Evolutionary conservation across 805 yeast genomes (phyloP).

Genomic region (Teunomyces barrocoloradensis): DNA sequence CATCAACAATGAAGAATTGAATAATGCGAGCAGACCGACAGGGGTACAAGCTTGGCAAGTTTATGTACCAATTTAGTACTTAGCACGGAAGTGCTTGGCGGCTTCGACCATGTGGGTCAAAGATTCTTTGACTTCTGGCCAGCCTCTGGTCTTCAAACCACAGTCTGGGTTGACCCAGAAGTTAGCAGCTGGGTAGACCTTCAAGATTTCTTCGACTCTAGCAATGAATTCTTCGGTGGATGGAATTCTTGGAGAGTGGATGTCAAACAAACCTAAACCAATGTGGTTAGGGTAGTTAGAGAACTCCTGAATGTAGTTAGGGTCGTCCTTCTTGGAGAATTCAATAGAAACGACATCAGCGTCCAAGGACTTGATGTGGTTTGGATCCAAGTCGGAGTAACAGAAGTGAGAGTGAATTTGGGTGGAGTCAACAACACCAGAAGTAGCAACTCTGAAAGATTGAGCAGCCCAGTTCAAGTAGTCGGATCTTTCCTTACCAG

Average conservation of each 20-base stretch:
- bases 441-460: conserved; percentile 98
- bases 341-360: conserved; percentile 99
- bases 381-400: conserved; percentile 99
- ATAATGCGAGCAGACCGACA: conserved; percentile 27
- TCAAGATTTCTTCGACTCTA: conserved; percentile 91
- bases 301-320: conserved; percentile 96
- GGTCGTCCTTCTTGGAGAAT: conserved; percentile 99
- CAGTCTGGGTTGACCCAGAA: conserved; percentile 99
- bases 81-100: conserved; percentile 80
- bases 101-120: conserved; percentile 99
- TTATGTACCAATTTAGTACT: conserved; percentile 26
- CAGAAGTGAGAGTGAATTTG: conserved; percentile 99
- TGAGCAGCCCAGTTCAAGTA: conserved; percentile 99
- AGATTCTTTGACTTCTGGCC: conserved; percentile 95
- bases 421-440: conserved; percentile 92
- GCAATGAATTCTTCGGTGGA: conserved; percentile 93
- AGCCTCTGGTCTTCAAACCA: conserved; percentile 99
- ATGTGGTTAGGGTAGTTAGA: conserved; percentile 98
- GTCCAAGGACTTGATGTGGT: conserved; percentile 98
- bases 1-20: conserved; percentile 42
- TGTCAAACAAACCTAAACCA: conserved; percentile 98
- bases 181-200: conserved; percentile 96
- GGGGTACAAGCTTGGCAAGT: conserved; percentile 1
- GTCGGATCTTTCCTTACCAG: conserved; percentile 93
- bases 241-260: conserved; percentile 99